Base-by-base conservation (phyloP, 2,329 filamentous ascomycete genomes). In the Celoporthe dispersa region DNA sequence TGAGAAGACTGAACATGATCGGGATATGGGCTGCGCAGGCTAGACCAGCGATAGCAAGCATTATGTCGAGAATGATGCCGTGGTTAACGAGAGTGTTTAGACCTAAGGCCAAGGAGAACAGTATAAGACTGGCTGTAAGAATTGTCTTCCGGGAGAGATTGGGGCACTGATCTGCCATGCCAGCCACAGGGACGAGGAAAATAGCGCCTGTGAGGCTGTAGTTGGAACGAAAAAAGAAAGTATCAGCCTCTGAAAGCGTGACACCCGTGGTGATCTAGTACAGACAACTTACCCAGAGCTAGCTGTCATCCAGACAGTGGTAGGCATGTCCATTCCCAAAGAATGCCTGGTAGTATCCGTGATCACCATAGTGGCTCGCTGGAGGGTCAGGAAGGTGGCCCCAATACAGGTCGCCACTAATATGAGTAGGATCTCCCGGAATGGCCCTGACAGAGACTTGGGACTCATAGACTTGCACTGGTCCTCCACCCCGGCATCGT, bases 1-100 rank as follows among this genome's bases (percentile, higher is more conserved):
- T 78, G 62, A 80, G 70, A 25, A 80, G 74, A 3, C 78, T 77
- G 33, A 79, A 74, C 35, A 77, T 76, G 55, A 77, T 74, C 14
- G 78, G 78, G 25, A 80, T 74, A 37, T 77, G 78, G 16, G 77
- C 77, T 28, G 78, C 78, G 67, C 77, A 79, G 35, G 78, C 75
- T 22, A 78, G 62, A 16, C 78, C 78, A 5, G 78, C 77, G 37
- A 80, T 51, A 2, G 75, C 77, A 4, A 77, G 76, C 67, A 79
- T 69, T 25, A 76, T 61, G 66, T 79, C 77, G 14, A 80, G 73
- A 7, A 78, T 72, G n/a, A 77, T 67, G 12, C 78, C 78, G 31
- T 71, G 76, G 25, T 64, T 66, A 8, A 75, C 72, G 41, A 79
- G 74, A 22, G 77, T 74, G 9, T 75, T 77, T 39, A 75, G 73